phyloP scores from a whole-genome alignment of 2,329 filamentous ascomycete genomes.

The Alternaria gaisen region DNA sequence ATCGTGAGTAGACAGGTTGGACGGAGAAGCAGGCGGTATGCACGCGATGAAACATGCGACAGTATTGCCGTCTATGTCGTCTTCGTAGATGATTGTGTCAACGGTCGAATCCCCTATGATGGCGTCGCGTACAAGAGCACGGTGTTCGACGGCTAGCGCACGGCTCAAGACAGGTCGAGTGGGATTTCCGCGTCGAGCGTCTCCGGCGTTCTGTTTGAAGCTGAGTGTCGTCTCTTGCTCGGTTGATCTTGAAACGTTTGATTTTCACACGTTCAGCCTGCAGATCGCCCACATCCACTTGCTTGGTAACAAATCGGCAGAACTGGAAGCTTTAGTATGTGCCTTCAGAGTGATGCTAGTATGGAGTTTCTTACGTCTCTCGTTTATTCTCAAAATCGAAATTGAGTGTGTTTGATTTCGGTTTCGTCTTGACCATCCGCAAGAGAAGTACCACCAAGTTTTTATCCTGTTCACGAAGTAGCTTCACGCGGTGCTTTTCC shows the following conservation, averaged over 20 bases:
- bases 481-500: background rate
- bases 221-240: background rate
- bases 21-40: background rate
- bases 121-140: background rate
- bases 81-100: constrained; percentile 1
- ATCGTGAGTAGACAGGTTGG: constrained; percentile 2
- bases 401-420: background rate
- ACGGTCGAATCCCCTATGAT: background rate
- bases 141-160: background rate
- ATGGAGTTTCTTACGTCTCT: background rate
- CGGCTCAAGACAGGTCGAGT: constrained; percentile 2
- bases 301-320: background rate
- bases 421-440: background rate
- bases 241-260: background rate
- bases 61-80: constrained; percentile 3
- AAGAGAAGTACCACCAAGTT: background rate
- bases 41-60: constrained; percentile 5
- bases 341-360: background rate
- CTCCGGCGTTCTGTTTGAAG: constrained; percentile 4
- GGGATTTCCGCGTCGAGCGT: background rate
- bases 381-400: background rate
- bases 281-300: background rate
- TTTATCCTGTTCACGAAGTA: background rate
- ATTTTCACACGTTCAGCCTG: background rate
- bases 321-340: background rate